Percentiles rank a stretch among this genome's conserved stretches.
Evolutionary conservation across 306 rosid species (phyloP).

Genomic region (Lathyrus oleraceus): DNA sequence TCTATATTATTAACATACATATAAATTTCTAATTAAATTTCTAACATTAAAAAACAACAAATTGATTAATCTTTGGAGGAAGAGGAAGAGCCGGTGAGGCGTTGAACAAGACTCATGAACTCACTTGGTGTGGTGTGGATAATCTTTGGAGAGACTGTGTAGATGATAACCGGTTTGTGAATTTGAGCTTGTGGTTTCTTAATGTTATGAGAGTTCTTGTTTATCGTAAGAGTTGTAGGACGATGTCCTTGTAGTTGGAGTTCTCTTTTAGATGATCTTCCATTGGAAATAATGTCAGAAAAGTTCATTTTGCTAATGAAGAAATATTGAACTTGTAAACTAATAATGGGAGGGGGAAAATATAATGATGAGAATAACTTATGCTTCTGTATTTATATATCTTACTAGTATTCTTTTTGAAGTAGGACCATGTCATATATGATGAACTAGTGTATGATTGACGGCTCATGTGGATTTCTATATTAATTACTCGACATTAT

Average conservation of each 20-base stretch:
- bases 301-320: slow-evolving; percentile 26
- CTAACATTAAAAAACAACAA: too few relatives aligned
- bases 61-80: too few relatives aligned
- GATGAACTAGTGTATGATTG: background rate
- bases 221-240: slow-evolving; percentile 57
- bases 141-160: slow-evolving; percentile 64
- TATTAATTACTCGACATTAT: background rate
- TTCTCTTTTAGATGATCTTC: slow-evolving; percentile 53
- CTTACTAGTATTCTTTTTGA: background rate
- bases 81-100: slow-evolving; percentile 5
- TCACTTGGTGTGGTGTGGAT: slow-evolving; percentile 67
- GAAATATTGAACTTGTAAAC: background rate
- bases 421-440: background rate
- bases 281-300: background rate
- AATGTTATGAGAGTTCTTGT: slow-evolving; percentile 67
- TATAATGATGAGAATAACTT: background rate
- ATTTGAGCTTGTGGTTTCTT: slow-evolving; percentile 49
- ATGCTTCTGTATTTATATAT: background rate
- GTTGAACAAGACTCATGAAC: slow-evolving; percentile 69
- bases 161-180: slow-evolving; percentile 63
- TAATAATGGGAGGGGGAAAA: background rate
- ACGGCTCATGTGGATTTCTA: background rate
- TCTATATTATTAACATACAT: too few relatives aligned
- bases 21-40: too few relatives aligned
- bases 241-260: slow-evolving; percentile 71